Evolutionary conservation across 139 green algal genomes (phyloP), one percentile per base, ranked within the genome.

Genomic region (Tetradesmus lagerheimii): DNA sequence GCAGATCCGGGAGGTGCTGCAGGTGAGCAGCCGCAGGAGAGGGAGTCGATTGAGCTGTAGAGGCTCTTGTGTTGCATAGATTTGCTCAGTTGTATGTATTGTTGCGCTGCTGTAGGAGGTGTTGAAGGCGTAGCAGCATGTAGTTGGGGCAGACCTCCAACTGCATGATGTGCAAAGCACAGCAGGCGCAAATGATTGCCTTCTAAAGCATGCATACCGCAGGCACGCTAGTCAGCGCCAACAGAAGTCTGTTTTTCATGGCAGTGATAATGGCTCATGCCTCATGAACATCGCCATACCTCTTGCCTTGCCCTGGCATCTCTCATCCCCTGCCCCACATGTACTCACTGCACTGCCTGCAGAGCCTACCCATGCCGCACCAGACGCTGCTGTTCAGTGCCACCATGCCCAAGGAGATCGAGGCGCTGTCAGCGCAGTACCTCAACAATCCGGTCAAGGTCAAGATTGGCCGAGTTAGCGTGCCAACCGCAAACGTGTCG

Each of bases 401-500:
- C 37, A 99, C 97, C 41, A 98, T 98, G 97, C 97, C 97, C 43
- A 93, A 94, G 80, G 97, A 98, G 92, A 97, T 99, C 89, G 96
- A 98, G 91, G 88, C 86, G 35, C 93, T 99, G 35, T 96, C 96
- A 3, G 89, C 90, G 6, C 92, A 94, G 14, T 97, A 97, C 88
- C 89, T 98, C 34, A 95, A 88, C 74, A 96, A 97, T 47, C 93
- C 95, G 0, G 88, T 96, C 43, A 97, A 96, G 71, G 93, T 97
- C 85, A 95, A 95, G 93, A 91, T 95, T 35, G 87, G 87, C 27
- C 78, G 79, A 27, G 88, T 91, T 27, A 85, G 64, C n/a, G 88
- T 91, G 57, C 83, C 84, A 31, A 97, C 96, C 0, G 95, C 96
- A 37, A 98, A 97, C 81, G 96, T 98, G 78, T 45, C 93, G 0